A percentile compares a stretch with the other conserved stretches of the same genome.
Conservation (phyloP, 768 basidiomycete genomes). For the Boletales sp. region DNA sequence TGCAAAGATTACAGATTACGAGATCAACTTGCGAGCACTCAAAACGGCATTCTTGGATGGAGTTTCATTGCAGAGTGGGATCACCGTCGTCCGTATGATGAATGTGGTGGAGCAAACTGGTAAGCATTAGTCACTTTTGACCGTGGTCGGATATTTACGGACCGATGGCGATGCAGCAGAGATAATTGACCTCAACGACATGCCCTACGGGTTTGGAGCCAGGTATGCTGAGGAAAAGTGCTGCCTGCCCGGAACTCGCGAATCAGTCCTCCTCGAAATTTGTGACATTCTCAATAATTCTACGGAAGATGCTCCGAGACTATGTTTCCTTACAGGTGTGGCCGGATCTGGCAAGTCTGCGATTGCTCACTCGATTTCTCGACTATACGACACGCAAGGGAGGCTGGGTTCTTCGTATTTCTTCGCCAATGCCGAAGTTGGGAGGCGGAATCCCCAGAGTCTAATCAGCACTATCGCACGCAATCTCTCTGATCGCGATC, state of each 20-base stretch:
- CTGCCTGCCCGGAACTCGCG: constrained; percentile 1
- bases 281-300: not conserved
- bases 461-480: not conserved
- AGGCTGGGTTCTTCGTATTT: constrained; percentile 24
- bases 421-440: constrained; percentile 3
- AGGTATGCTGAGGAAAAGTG: constrained; percentile 3
- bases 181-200: constrained; percentile 2
- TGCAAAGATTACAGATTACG: not conserved
- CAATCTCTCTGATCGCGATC: constrained; percentile 20
- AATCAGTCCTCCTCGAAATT: not conserved
- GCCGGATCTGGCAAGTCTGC: constrained; percentile 4
- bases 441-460: not conserved
- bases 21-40: not conserved
- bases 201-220: constrained; percentile 8
- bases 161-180: not conserved
- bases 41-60: not conserved
- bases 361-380: not conserved
- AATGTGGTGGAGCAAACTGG: not conserved
- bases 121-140: not conserved
- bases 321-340: constrained; percentile 17
- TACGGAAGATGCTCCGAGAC: not conserved
- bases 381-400: constrained; percentile 2
- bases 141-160: not conserved
- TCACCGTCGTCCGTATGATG: not conserved
- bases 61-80: not conserved